Base-by-base conservation (phyloP, 2,329 filamentous ascomycete species). In the Fusarium graminum region DNA sequence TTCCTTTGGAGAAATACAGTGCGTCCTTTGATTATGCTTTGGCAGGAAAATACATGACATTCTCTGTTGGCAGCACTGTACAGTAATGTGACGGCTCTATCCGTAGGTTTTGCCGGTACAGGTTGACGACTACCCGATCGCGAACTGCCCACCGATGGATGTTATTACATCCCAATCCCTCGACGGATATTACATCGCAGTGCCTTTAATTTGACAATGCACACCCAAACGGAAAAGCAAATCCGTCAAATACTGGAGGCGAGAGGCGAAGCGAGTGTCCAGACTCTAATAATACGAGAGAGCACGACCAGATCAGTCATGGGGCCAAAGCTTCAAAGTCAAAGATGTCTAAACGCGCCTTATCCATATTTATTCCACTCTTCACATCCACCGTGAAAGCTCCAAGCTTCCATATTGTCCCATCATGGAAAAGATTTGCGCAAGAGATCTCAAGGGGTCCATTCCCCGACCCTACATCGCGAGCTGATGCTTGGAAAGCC, bases 361-460 rank as follows among this genome's bases (percentile, higher is more conserved):
- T 65, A 65, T 62, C 65, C 65, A 68, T 68, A 44, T 49, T 61
- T 58, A 16, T 63, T 49, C 60, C 44, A 44, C 52, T 45, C 56
- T 61, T 51, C 44, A 36, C 45, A 53, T 17, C 59, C 55, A 61
- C 59, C 26, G 32, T 41, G 51, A 63, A 71, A 58, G 52, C 60
- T 61, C 59, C 49, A 52, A 36, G 38, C 47, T 55, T 36, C 46
- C 43, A 58, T 22, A 26, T 22, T 6, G 30, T 47, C 69, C 63
- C 22, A 54, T 69, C 65, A 46, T 52, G 67, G 65, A 65, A 72
- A 52, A 50, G 69, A 72, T 72, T 62, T 49, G 36, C 69, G 43
- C 40, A 41, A 43, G 39, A 59, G 64, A 71, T 71, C 69, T 59
- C 29, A 49, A 58, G 40, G 52, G 52, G 52, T 62, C 52, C 46